phyloP scores from a whole-genome alignment of 108 stramenopile species.

The Cylindrotheca closterium region DNA sequence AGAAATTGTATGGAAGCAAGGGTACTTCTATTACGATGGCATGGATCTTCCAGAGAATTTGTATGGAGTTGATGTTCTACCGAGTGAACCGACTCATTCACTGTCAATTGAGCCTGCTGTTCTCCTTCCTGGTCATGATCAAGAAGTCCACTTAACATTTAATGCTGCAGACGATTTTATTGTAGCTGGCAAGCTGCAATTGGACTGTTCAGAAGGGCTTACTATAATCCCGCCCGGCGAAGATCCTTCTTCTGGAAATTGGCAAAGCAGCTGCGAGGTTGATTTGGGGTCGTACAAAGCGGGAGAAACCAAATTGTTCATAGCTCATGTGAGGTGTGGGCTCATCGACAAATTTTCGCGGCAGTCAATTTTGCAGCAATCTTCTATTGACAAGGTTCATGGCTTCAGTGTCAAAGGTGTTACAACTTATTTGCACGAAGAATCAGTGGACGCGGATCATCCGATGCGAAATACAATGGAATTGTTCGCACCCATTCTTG shows the following conservation, averaged over 20 bases:
- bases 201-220: slow-evolving; percentile 52
- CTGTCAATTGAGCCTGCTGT: slow-evolving; percentile 61
- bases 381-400: slow-evolving; percentile 9
- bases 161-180: slow-evolving; percentile 67
- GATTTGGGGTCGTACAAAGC: slow-evolving; percentile 44
- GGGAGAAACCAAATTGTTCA: slow-evolving; percentile 45
- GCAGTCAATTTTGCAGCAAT: neutral
- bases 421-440: slow-evolving; percentile 49
- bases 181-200: slow-evolving; percentile 43
- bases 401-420: slow-evolving; percentile 56
- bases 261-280: slow-evolving; percentile 52
- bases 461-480: slow-evolving; percentile 58
- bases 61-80: slow-evolving; percentile 69
- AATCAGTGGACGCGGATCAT: slow-evolving; percentile 36
- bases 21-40: slow-evolving; percentile 68
- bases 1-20: slow-evolving; percentile 74
- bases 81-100: slow-evolving; percentile 74
- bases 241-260: slow-evolving; percentile 42
- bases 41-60: slow-evolving; percentile 51
- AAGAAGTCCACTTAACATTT: slow-evolving; percentile 62
- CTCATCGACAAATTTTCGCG: slow-evolving; percentile 26
- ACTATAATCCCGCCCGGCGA: slow-evolving; percentile 52
- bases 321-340: slow-evolving; percentile 56
- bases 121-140: slow-evolving; percentile 76
- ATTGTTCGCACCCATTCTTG: slow-evolving; percentile 62